phyloP scores from a whole-genome alignment of 176 grass and related monocot species.

The Raddia guianensis region DNA sequence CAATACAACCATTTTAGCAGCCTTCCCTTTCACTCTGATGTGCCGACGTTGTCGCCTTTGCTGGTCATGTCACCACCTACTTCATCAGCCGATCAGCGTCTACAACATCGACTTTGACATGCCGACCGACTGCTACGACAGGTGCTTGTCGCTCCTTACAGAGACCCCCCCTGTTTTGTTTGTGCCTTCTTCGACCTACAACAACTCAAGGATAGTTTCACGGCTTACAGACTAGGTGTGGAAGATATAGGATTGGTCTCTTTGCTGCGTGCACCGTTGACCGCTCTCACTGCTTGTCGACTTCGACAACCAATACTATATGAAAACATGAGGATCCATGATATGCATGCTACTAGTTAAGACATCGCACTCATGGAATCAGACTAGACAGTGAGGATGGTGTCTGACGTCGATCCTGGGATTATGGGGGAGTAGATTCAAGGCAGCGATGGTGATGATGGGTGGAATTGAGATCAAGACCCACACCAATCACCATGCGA shows the following conservation, averaged over 20 bases:
- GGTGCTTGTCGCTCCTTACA: neutral
- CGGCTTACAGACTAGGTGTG: constrained; percentile 51
- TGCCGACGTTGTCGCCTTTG: constrained; percentile 51
- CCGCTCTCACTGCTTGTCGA: no score
- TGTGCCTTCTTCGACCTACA: neutral
- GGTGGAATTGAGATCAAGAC: constrained; percentile 23
- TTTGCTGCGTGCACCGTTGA: no score
- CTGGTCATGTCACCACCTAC: constrained; percentile 32
- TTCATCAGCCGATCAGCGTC: constrained; percentile 26
- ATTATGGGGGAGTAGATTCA: constrained; percentile 45
- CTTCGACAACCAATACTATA: no score
- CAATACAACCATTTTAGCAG: no score
- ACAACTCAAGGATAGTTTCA: constrained; percentile 28
- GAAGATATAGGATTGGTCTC: no score
- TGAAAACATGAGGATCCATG: neutral
- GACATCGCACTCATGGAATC: constrained; percentile 34
- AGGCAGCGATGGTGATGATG: constrained; percentile 47
- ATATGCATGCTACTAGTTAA: constrained; percentile 44
- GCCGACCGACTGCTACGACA: constrained; percentile 46
- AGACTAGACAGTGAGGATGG: constrained; percentile 4
- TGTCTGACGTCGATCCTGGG: neutral
- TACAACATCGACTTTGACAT: constrained; percentile 9
- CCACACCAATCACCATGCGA: neutral
- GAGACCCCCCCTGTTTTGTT: constrained; percentile 4
- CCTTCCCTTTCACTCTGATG: neutral